Evolutionary conservation across 78 protist genomes (phyloP).

Genomic region (Pigoraptor vietnamica): DNA sequence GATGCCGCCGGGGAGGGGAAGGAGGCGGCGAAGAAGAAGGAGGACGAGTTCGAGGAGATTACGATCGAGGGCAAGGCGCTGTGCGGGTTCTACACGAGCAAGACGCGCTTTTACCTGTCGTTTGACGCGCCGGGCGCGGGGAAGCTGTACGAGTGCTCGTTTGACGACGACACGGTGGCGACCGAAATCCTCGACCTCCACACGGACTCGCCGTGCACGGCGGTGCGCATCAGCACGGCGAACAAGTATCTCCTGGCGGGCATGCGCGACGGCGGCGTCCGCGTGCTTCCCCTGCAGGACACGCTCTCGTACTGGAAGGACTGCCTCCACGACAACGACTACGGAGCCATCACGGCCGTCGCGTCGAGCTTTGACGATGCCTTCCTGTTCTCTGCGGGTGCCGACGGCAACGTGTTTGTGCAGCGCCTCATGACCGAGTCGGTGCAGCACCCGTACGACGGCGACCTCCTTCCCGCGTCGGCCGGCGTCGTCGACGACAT

Average conservation of each 20-base stretch:
- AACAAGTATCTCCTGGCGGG: not conserved
- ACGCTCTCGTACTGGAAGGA: not conserved
- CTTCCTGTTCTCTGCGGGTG: conserved; percentile 30
- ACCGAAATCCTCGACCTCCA: not conserved
- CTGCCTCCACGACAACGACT: not conserved
- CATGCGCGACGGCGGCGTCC: not conserved
- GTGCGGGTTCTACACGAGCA: not conserved
- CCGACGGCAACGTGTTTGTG: conserved; percentile 40
- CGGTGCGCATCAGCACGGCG: not conserved
- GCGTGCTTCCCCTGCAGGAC: not conserved
- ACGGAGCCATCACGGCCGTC: not conserved
- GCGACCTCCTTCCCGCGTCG: not conserved
- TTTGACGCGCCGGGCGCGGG: not conserved
- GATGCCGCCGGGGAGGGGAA: not conserved
- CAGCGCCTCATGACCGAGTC: not conserved
- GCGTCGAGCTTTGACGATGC: conserved; percentile 32
- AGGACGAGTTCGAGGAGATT: not conserved
- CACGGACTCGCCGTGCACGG: not conserved
- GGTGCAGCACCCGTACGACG: not conserved
- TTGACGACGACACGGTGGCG: not conserved
- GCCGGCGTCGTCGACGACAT: not conserved
- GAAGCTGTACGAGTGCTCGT: not conserved
- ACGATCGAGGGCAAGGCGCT: not conserved
- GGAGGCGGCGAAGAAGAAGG: not conserved
- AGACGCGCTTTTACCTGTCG: not conserved